phyloP scores from a whole-genome alignment of 1,284 basidiomycete genomes.

The Ceratobasidium papillatum region DNA sequence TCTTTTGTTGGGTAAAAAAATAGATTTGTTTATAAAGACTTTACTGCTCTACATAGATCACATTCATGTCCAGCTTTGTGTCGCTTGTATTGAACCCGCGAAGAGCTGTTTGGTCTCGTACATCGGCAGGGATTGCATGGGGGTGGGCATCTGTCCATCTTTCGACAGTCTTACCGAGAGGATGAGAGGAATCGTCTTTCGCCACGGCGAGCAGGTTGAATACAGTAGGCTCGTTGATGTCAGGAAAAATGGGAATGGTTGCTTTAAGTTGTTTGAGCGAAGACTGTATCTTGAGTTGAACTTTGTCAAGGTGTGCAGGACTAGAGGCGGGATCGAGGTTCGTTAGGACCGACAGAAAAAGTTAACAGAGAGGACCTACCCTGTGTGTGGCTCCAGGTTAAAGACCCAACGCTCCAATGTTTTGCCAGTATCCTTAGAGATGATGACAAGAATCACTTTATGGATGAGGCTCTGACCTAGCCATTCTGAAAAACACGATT shows the following conservation, averaged over 20 bases:
- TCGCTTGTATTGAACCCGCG: constrained; percentile 30
- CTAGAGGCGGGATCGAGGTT: neutral
- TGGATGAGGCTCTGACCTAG: constrained; percentile 29
- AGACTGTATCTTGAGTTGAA: constrained; percentile 29
- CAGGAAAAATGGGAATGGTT: constrained; percentile 28
- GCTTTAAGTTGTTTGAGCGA: constrained; percentile 32
- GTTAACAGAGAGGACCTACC: neutral
- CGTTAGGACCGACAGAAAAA: neutral
- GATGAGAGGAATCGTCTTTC: constrained; percentile 6
- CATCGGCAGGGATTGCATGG: constrained; percentile 14
- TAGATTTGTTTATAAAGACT: too few relatives aligned
- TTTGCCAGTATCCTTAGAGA: constrained; percentile 42
- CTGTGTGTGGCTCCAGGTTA: constrained; percentile 33
- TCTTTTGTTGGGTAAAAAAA: too few relatives aligned
- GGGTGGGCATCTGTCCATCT: constrained; percentile 29
- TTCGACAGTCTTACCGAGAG: neutral
- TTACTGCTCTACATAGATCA: constrained; percentile 21
- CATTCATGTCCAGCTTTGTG: constrained; percentile 26
- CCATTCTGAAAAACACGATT: constrained; percentile 35
- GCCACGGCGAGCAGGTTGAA: constrained; percentile 35
- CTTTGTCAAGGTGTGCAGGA: constrained; percentile 21
- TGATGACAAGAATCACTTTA: constrained; percentile 41
- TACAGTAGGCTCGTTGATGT: constrained; percentile 30
- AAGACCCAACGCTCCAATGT: constrained; percentile 43
- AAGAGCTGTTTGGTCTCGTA: constrained; percentile 18